Evolutionary conservation across 352 stramenopile genomes (phyloP).

Genomic region (Phytophthora meadii): DNA sequence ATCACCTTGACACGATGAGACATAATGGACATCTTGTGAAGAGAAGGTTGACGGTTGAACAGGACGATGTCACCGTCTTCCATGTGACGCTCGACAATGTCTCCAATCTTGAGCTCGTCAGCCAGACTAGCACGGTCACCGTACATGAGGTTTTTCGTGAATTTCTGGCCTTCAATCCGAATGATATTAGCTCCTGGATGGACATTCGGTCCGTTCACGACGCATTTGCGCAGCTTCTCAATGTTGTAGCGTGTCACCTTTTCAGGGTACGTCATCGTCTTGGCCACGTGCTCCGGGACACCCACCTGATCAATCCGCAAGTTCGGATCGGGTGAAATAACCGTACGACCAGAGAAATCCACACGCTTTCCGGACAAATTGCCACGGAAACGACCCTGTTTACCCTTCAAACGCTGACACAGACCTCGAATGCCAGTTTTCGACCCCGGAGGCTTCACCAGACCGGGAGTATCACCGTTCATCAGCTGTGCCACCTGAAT

Average conservation of each 20-base stretch:
- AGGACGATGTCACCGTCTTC: slow-evolving; percentile 99
- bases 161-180: slow-evolving; percentile 85
- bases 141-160: slow-evolving; percentile 94
- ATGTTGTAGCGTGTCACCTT: slow-evolving; percentile 98
- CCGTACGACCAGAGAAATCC: slow-evolving; percentile 99
- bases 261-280: slow-evolving; percentile 99
- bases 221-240: slow-evolving; percentile 94
- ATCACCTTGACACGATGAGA: slow-evolving; percentile 92
- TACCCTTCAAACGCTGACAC: slow-evolving; percentile 98
- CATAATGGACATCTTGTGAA: slow-evolving; percentile 99
- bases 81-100: slow-evolving; percentile 99
- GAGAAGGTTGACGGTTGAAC: slow-evolving; percentile 99
- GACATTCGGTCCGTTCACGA: slow-evolving; percentile 96
- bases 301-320: slow-evolving; percentile 95
- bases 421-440: slow-evolving; percentile 97
- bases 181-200: slow-evolving; percentile 98
- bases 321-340: slow-evolving; percentile 99
- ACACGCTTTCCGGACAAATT: slow-evolving; percentile 99
- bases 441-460: slow-evolving; percentile 94
- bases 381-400: slow-evolving; percentile 98
- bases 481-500: slow-evolving; percentile 98
- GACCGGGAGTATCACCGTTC: slow-evolving; percentile 98
- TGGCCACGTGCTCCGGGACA: slow-evolving; percentile 96
- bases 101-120: slow-evolving; percentile 95
- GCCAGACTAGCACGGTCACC: slow-evolving; percentile 94